A percentile compares a stretch with the other conserved stretches of the same genome.
Evolutionary conservation across 345 rosid species (phyloP).

Genomic region (Eucalyptus curtisii): DNA sequence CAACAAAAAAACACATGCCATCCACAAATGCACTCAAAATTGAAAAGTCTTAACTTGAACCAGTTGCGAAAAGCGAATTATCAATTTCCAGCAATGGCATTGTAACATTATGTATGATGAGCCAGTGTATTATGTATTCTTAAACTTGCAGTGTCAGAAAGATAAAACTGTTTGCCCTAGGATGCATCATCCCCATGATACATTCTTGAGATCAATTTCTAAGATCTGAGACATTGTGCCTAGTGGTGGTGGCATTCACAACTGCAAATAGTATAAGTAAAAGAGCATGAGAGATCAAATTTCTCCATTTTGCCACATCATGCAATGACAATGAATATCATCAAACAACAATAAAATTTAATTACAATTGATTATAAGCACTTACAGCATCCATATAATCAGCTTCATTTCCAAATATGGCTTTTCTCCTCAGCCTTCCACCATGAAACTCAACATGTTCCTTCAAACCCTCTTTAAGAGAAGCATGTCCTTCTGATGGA

Average conservation of each 20-base stretch:
- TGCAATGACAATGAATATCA: neutral
- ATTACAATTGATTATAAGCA: neutral
- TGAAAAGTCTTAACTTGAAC: neutral
- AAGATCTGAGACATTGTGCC: neutral
- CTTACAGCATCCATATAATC: slow-evolving; percentile 24
- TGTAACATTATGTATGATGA: neutral
- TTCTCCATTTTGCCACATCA: neutral
- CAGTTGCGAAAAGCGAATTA: neutral
- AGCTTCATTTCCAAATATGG: slow-evolving; percentile 34
- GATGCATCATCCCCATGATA: neutral
- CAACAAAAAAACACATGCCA: neutral
- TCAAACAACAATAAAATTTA: neutral
- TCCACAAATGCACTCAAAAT: neutral
- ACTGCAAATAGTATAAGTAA: neutral
- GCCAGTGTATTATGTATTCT: neutral
- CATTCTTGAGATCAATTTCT: neutral
- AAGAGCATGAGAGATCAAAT: neutral
- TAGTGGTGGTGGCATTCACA: neutral
- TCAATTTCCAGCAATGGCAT: neutral
- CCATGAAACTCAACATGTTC: slow-evolving; percentile 47
- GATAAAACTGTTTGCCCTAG: neutral
- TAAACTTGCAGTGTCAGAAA: neutral
- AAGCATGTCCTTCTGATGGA: slow-evolving; percentile 1
- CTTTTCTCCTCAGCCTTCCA: slow-evolving; percentile 84
- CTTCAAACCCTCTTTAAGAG: slow-evolving; percentile 4